Evolutionary conservation across 1,139 yeast species (phyloP).

Genomic region (Yamadazyma dushanensis): DNA sequence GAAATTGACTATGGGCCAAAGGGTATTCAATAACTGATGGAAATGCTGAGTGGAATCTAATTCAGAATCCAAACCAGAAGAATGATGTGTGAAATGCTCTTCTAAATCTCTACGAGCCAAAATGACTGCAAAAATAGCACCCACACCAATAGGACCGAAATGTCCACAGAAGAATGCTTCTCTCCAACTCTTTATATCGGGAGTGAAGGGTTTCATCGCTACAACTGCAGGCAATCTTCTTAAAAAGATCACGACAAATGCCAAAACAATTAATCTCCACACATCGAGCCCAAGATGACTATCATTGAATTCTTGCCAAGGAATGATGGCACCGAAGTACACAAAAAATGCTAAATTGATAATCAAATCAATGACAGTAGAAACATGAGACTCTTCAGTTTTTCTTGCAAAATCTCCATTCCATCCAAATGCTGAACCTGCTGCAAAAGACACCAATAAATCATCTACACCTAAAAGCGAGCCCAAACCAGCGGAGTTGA

Average conservation of each 20-base stretch:
- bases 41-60: slow-evolving; percentile 52
- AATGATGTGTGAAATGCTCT: slow-evolving; percentile 35
- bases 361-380: slow-evolving; percentile 85
- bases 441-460: slow-evolving; percentile 87
- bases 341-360: slow-evolving; percentile 87
- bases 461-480: slow-evolving; percentile 92
- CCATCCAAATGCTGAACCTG: slow-evolving; percentile 97
- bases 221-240: slow-evolving; percentile 89
- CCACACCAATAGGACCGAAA: slow-evolving; percentile 98
- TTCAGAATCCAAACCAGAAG: slow-evolving; percentile 38
- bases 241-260: slow-evolving; percentile 78
- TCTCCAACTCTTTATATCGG: slow-evolving; percentile 92
- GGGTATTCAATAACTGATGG: slow-evolving; percentile 66
- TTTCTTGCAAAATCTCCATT: slow-evolving; percentile 88
- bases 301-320: slow-evolving; percentile 84
- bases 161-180: slow-evolving; percentile 96
- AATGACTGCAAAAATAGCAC: slow-evolving; percentile 89
- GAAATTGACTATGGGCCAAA: slow-evolving; percentile 93
- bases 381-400: slow-evolving; percentile 90
- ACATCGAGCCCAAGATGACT: slow-evolving; percentile 65
- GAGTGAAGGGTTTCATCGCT: slow-evolving; percentile 76
- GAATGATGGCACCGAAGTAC: slow-evolving; percentile 91
- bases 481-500: slow-evolving; percentile 91
- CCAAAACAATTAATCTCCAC: slow-evolving; percentile 83
- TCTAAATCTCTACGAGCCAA: slow-evolving; percentile 82